These are phyloP conservation scores for Phytophthora cryptogea DNA, from an alignment of 352 stramenopile species.

Conservation along the genomic window DNA sequence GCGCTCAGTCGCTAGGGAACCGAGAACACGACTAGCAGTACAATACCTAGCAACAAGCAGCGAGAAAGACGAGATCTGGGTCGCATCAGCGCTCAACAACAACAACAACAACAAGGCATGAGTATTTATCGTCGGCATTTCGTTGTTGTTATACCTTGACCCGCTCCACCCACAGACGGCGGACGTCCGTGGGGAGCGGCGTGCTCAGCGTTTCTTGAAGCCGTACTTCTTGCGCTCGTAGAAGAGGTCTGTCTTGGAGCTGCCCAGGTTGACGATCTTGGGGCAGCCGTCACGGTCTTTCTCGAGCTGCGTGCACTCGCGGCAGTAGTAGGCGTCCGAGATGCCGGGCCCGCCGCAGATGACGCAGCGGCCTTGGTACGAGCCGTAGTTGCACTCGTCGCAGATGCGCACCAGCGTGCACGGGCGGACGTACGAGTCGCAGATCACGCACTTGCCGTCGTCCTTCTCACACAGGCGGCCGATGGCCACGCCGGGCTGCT, in stretches of 20 bases:
- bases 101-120: constrained; percentile 1
- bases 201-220: constrained; percentile 89
- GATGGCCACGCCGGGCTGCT: constrained; percentile 98
- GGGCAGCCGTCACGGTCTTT: constrained; percentile 98
- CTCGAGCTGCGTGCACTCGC: constrained; percentile 97
- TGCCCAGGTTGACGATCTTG: constrained; percentile 99
- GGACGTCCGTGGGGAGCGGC: constrained; percentile 17
- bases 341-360: constrained; percentile 98
- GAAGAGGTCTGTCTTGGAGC: constrained; percentile 97
- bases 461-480: constrained; percentile 99
- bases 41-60: background rate
- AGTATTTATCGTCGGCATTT: constrained; percentile 9
- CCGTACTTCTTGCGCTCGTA: constrained; percentile 99
- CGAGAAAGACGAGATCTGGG: background rate
- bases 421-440: constrained; percentile 99
- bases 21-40: background rate
- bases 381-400: constrained; percentile 99
- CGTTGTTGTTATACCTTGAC: constrained; percentile 22
- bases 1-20: constrained; percentile 7
- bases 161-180: constrained; percentile 27
- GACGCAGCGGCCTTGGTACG: constrained; percentile 95
- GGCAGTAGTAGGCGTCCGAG: constrained; percentile 99
- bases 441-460: constrained; percentile 99
- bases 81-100: background rate
- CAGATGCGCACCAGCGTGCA: constrained; percentile 98